Base-by-base conservation (phyloP, 129 eudicot species). In the Tagetes erecta region DNA sequence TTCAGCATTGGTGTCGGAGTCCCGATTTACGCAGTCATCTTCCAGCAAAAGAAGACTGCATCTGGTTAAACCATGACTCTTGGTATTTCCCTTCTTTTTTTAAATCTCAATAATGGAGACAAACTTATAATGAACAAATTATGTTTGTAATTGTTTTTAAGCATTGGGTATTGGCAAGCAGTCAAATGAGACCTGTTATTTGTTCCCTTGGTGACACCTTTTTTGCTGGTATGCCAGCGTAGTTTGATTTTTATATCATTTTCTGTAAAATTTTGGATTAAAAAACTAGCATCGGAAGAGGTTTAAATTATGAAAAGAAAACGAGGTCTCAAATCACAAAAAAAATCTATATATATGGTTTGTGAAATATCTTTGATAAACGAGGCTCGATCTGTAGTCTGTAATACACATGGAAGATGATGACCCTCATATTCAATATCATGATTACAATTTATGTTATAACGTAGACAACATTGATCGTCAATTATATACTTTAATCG, bases 21-120 rank as follows among this genome's bases (percentile, higher is more conserved):
- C 65, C 97, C 95, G 0, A 46, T 91, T 51, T 87, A 34, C 70
- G 97, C 95, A 2, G 97, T 91, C 53, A 33, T 86, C 64, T 91
- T 88, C 84, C 95, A 91, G 92, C 95, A 91, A 70, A 91, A 78
- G 85, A 91, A 91, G 81, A 80, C 96, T 40, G 82, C 84, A 40
- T 88, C 92, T 70, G 97, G 62, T 8, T 88, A 83, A 80, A 10
- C n/a, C 34, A 20, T 3, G 12, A 5, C 31, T 3, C 6, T 14
- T 20, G 36, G 3, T 34, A 34, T 72, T 45, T 64, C 31, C 9
- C 4, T 41, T 74, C n/a, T 42, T 38, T 11, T 77, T 72, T 20
- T 20, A 20, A 30, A 47, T 53, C 62, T 11, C 74, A 81, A 80
- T 83, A 84, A 79, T 79, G 33, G 74, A 81, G 72, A 50, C 76